phyloP scores from a whole-genome alignment of 768 basidiomycete species.

The Suillus tomentosus region DNA sequence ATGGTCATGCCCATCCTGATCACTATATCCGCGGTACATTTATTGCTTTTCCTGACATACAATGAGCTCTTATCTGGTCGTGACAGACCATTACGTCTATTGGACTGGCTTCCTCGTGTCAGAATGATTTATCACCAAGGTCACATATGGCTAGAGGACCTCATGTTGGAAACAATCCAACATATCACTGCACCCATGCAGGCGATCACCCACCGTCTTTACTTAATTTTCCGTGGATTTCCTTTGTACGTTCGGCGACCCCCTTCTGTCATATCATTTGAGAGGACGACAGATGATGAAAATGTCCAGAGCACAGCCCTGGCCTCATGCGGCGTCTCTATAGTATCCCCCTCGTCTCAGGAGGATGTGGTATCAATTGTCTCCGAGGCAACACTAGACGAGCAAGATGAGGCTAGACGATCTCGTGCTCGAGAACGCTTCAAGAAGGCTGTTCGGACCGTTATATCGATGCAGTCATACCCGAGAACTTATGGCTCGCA shows the following conservation, averaged over 20 bases:
- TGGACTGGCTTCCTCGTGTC: constrained; percentile 51
- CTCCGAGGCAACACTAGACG: constrained; percentile 32
- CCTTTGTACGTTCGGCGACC: constrained; percentile 8
- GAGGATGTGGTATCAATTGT: constrained; percentile 26
- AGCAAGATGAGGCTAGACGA: constrained; percentile 27
- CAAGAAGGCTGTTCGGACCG: constrained; percentile 44
- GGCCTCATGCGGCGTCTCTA: neutral
- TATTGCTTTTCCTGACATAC: neutral
- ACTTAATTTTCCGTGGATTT: neutral
- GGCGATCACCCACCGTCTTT: neutral
- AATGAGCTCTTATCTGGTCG: constrained; percentile 15
- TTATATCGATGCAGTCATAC: constrained; percentile 41
- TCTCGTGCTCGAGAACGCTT: constrained; percentile 40
- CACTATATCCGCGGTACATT: constrained; percentile 61
- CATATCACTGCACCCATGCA: constrained; percentile 17
- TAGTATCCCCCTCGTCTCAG: neutral
- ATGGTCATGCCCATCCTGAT: constrained; percentile 66
- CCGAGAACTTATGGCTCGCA: neutral
- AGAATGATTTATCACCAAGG: constrained; percentile 54
- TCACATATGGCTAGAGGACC: constrained; percentile 53
- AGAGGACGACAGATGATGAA: neutral
- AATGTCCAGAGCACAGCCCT: neutral
- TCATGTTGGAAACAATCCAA: constrained; percentile 33
- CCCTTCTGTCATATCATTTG: neutral
- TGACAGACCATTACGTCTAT: constrained; percentile 38